phyloP scores from a whole-genome alignment of 2,329 filamentous ascomycete species.

The Graphilbum ipis-grandicollis region DNA sequence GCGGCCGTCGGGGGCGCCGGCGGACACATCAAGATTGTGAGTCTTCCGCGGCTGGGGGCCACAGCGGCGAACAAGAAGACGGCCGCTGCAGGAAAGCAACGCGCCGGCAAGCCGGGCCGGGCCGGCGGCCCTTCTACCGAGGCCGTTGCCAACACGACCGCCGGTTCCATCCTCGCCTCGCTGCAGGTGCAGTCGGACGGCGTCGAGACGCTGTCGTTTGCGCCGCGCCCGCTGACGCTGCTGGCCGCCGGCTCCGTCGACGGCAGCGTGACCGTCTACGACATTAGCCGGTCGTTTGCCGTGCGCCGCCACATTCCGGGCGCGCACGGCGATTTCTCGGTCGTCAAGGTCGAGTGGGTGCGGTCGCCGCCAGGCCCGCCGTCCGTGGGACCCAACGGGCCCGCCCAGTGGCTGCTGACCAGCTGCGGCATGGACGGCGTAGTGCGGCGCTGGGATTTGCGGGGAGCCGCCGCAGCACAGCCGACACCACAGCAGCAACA shows the following conservation, averaged over 20 bases:
- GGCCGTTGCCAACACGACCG: conserved; percentile 12
- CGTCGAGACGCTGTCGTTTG: conserved; percentile 62
- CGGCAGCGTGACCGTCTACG: conserved; percentile 70
- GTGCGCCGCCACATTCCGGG: conserved; percentile 67
- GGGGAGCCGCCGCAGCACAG: conserved; percentile 22
- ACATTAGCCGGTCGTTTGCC: conserved; percentile 71
- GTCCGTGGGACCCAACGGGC: neutral
- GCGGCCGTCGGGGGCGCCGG: conserved; percentile 77
- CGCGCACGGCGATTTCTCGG: conserved; percentile 73
- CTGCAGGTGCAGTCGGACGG: conserved; percentile 60
- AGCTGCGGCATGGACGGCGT: conserved; percentile 86
- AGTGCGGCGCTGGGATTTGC: conserved; percentile 70
- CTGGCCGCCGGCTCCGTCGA: conserved; percentile 53
- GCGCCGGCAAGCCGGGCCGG: conserved; percentile 15
- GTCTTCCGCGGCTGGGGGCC: conserved; percentile 47
- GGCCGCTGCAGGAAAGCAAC: conserved; percentile 8
- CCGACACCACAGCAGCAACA: too few relatives aligned
- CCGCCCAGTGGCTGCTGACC: conserved; percentile 50
- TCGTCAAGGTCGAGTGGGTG: conserved; percentile 88
- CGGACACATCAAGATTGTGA: conserved; percentile 70
- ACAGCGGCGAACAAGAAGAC: conserved; percentile 15
- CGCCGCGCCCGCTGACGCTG: conserved; percentile 31
- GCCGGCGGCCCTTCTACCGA: neutral
- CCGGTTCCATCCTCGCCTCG: conserved; percentile 56
- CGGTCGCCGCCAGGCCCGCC: conserved; percentile 8